A percentile compares a stretch with the other conserved stretches of the same genome.
These are phyloP conservation scores for Cryphonectria radicalis DNA, from an alignment of 2,329 filamentous ascomycete genomes.

Conservation along the genomic window DNA sequence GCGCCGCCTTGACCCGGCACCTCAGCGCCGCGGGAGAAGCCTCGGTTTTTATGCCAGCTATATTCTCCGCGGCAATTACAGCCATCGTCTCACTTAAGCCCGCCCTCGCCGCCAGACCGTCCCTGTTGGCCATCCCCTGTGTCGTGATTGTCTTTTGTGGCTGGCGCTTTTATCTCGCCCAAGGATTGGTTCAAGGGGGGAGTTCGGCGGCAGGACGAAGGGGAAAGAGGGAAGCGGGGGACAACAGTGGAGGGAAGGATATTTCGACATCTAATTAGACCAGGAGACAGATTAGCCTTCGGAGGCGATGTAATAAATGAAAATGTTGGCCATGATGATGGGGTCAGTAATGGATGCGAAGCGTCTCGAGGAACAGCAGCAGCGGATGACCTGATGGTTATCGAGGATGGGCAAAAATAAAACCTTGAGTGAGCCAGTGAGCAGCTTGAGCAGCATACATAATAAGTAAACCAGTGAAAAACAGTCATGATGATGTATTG, in stretches of 20 bases:
- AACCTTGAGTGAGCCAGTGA: not conserved
- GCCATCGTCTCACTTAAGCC: constrained; percentile 32
- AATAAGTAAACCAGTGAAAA: no score
- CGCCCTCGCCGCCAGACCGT: not conserved
- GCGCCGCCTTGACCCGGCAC: constrained; percentile 23
- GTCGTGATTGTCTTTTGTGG: constrained; percentile 16
- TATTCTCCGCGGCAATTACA: constrained; percentile 36
- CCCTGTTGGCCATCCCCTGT: constrained; percentile 16
- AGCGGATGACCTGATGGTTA: not conserved
- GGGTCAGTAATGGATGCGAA: not conserved
- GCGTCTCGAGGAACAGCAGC: not conserved
- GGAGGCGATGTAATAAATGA: not conserved
- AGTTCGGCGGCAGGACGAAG: not conserved
- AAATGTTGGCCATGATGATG: no score
- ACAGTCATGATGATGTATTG: not conserved
- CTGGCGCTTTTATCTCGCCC: constrained; percentile 16
- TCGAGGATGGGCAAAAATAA: not conserved
- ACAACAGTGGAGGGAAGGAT: not conserved
- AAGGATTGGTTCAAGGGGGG: not conserved
- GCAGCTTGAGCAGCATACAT: not conserved
- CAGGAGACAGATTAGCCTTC: not conserved
- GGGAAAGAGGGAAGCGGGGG: no score
- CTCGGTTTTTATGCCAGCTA: constrained; percentile 36
- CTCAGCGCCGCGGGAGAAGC: constrained; percentile 36
- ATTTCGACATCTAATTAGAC: not conserved